These are phyloP conservation scores for Phaeosphaeria sp. DNA, from an alignment of 2,329 filamentous ascomycete genomes.

Conservation along the genomic window DNA sequence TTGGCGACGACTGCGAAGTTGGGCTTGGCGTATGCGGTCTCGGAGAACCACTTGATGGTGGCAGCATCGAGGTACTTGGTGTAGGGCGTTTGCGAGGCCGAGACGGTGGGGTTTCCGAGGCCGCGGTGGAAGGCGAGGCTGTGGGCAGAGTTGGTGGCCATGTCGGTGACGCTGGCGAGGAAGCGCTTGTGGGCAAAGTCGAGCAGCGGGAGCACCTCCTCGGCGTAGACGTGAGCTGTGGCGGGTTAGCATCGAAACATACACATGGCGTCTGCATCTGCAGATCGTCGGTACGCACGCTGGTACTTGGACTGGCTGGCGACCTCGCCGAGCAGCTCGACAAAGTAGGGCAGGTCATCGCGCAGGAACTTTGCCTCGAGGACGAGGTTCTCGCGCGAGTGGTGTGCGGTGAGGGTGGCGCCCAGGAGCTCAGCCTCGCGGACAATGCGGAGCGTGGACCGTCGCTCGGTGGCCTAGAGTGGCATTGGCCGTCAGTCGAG, in stretches of 20 bases:
- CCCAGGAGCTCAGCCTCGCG: conserved; percentile 96
- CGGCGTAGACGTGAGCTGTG: conserved; percentile 85
- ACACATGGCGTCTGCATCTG: too few species aligned
- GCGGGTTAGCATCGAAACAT: conserved; percentile 11
- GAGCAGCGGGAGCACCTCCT: conserved; percentile 82
- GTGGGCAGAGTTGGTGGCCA: conserved; percentile 88
- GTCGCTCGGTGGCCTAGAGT: conserved; percentile 79
- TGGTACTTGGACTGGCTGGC: conserved; percentile 86
- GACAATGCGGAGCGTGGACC: conserved; percentile 89
- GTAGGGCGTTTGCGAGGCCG: conserved; percentile 73
- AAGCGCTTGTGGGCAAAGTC: conserved; percentile 78
- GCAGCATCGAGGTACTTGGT: conserved; percentile 82
- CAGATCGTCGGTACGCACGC: too few species aligned
- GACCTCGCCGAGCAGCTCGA: conserved; percentile 93
- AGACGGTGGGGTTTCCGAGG: conserved; percentile 79
- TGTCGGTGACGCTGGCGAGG: conserved; percentile 65
- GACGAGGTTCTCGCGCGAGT: conserved; percentile 92
- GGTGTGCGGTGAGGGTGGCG: conserved; percentile 83
- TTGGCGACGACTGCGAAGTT: conserved; percentile 94
- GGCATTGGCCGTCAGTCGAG: conserved; percentile 38
- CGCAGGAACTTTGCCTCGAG: conserved; percentile 94
- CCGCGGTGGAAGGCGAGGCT: conserved; percentile 90
- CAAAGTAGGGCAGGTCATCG: conserved; percentile 95
- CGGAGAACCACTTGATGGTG: conserved; percentile 76
- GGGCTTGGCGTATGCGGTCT: conserved; percentile 81